Evolutionary conservation across 768 basidiomycete species (phyloP), one percentile per base, ranked within the genome.

Genomic region (Psilocybe cubensis): DNA sequence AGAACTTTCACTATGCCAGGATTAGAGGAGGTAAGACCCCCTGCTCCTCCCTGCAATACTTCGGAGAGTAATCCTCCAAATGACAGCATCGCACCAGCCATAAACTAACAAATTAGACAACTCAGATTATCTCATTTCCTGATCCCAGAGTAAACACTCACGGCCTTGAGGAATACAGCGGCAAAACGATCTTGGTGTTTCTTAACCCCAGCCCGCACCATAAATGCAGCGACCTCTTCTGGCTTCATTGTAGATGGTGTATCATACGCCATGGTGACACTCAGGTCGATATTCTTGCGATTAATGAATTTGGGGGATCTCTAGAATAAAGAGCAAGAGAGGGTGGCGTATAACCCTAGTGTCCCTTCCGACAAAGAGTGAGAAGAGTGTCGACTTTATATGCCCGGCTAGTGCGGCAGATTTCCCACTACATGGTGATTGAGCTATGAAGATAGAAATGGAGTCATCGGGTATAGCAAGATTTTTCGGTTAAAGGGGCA

Each of bases 1-100:
- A 91, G 69, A 27, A 88, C 60, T 66, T 86, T 89, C 43, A 88
- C 84, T 9, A 91, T 71, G 18, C 89, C 89, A 1, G 88, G 89
- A 57, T 89, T 87, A 55, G 72, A 74, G 29, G 70, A 47, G 20
- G 70, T 79, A 25, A 91, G 64, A 1, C 74, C 79, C 0, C 74
- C 67, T 0, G 88, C 79, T 5, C 89, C 89, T 31, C 86, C 89
- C 43, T 78, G 72, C 14, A 89, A 66, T 55, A 90, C 76, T 59
- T 87, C 73, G 20, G 82, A 82, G 25, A 91, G 68, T 14, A 91
- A 71, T 17, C 86, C 86, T 64, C 89, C 89, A 48, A 91, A 90
- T 6, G 88, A 88, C n/a, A 90, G 66, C 83, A 90, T 88, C 28
- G 81, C 77, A 17, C 89, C 89, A 25, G 87, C 89, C 54, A 84